phyloP scores from a whole-genome alignment of 805 yeast genomes.

The Wickerhamiella spandovensis region DNA sequence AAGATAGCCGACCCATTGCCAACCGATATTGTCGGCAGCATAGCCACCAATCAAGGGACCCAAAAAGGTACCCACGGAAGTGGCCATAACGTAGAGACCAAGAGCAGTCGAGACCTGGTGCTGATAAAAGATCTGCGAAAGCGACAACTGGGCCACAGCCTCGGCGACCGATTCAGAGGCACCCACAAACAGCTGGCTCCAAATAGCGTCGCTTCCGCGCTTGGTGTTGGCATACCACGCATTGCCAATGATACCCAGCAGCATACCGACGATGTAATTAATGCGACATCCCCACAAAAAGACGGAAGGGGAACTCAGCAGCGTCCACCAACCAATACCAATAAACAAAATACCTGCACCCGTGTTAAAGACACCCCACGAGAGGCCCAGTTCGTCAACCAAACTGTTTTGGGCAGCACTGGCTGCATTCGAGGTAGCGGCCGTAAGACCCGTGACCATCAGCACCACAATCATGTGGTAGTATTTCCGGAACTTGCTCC shows the following conservation, averaged over 20 bases:
- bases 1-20: conserved; percentile 68
- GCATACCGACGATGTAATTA: conserved; percentile 42
- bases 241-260: conserved; percentile 49
- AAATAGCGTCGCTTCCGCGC: conserved; percentile 45
- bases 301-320: conserved; percentile 54
- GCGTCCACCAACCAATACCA: conserved; percentile 53
- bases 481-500: conserved; percentile 39
- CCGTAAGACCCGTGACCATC: conserved; percentile 32
- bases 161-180: conserved; percentile 73
- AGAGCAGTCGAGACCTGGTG: conserved; percentile 65
- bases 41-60: conserved; percentile 76
- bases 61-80: conserved; percentile 63
- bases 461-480: conserved; percentile 29
- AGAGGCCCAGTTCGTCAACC: conserved; percentile 46
- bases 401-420: conserved; percentile 57
- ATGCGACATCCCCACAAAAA: conserved; percentile 56
- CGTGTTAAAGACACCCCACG: conserved; percentile 57
- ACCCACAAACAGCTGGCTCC: conserved; percentile 75
- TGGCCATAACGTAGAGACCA: conserved; percentile 60
- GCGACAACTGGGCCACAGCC: conserved; percentile 50
- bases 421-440: conserved; percentile 56
- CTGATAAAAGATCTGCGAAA: conserved; percentile 59
- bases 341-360: conserved; percentile 70
- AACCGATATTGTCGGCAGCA: conserved; percentile 44
- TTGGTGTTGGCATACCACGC: conserved; percentile 55